Evolutionary conservation across 352 stramenopile genomes (phyloP), one percentile per base, ranked within the genome.

Genomic region (Pythium phragmitis): DNA sequence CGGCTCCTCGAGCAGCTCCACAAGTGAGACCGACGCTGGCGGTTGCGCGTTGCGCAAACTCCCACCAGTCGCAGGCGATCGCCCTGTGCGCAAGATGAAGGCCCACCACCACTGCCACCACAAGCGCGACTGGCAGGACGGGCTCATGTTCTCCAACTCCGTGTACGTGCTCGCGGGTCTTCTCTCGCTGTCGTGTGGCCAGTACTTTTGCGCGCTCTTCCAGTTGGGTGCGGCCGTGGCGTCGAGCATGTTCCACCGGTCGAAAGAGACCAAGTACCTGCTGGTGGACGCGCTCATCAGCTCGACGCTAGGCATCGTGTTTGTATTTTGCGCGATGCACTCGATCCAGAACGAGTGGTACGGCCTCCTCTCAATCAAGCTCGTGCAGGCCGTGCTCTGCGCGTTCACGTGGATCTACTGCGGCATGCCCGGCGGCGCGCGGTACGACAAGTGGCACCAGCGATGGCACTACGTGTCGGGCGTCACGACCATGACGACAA

Each of bases 331-430:
- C 28, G 75, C 79, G 3, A 68, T 83, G 67, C 80, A 88, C 70
- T 80, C 77, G 56, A 67, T 88, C 43, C 70, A 73, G 34, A 91
- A 91, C 65, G 76, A 90, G 70, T 88, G 82, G 78, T 90, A 90
- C 61, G 82, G 82, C 59, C 81, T 92, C 53, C 73, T 92, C 61
- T 59, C 73, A 21, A 70, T 91, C 68, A 91, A 91, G 73, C 33
- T 79, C 46, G 56, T 77, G 26, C 75, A 89, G 39, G 80, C 68
- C 17, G 19, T 71, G 48, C 62, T 89, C 33, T 91, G 82, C 67
- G 55, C 64, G 52, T 93, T 93, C 71, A 91, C 82, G 57, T 92
- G 81, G 82, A 69, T 93, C 54, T 93, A 93, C 74, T 93, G 85
- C 60, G 85, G 82, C 2, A 70, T 93, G 50, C 85, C 85, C 3